Evolutionary conservation across 2,329 filamentous ascomycete genomes (phyloP).

Genomic region (Xylaria hypoxylon): DNA sequence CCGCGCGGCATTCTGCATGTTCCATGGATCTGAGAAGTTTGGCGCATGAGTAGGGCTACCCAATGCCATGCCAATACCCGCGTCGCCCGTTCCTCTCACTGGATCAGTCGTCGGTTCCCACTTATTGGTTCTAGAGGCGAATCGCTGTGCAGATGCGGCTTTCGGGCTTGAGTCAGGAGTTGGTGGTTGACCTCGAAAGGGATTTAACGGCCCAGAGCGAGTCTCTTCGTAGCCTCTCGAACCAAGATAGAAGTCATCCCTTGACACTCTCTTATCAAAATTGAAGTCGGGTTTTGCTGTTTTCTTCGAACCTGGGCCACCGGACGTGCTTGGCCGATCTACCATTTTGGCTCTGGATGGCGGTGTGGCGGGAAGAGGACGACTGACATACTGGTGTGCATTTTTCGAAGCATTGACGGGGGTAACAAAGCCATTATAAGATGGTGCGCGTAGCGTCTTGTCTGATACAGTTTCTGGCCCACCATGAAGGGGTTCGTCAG

Average conservation of each 20-base stretch:
- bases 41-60: constrained; percentile 72
- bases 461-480: constrained; percentile 50
- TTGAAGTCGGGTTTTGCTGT: constrained; percentile 46
- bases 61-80: constrained; percentile 77
- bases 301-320: constrained; percentile 51
- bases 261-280: constrained; percentile 60
- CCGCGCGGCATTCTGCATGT: constrained; percentile 36
- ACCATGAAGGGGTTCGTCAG: constrained; percentile 45
- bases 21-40: constrained; percentile 43
- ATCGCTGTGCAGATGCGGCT: constrained; percentile 47
- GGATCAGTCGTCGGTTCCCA: constrained; percentile 60
- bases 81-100: constrained; percentile 55
- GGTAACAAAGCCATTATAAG: constrained; percentile 46
- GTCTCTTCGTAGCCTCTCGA: constrained; percentile 48
- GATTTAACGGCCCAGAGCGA: constrained; percentile 55
- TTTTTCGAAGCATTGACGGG: constrained; percentile 38
- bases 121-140: constrained; percentile 50
- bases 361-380: constrained; percentile 44
- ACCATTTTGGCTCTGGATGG: constrained; percentile 47
- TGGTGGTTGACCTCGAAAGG: constrained; percentile 56
- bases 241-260: constrained; percentile 56
- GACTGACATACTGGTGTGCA: constrained; percentile 44
- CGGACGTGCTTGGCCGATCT: constrained; percentile 58
- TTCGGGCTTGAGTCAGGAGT: constrained; percentile 58
- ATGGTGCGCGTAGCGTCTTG: constrained; percentile 43